A percentile compares a stretch with the other conserved stretches of the same genome.
Conservation (phyloP, 208 protist genomes). For the Acanthamoeba healyi region DNA sequence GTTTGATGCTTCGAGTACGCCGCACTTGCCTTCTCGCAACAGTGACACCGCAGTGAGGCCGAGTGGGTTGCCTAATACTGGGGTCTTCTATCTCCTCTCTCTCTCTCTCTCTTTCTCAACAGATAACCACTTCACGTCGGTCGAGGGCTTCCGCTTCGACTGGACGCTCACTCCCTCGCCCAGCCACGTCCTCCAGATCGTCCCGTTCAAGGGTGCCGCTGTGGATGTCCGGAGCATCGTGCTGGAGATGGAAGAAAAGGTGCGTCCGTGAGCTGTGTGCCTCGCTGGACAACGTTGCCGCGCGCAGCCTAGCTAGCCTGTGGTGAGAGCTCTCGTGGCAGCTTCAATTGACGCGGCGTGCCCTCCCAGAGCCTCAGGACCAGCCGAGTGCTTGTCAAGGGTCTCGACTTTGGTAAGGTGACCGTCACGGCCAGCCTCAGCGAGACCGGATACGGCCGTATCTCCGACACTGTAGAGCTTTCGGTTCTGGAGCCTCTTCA, state of each 20-base stretch:
- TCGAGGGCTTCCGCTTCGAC: slow-evolving; percentile 71
- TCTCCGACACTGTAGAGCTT: slow-evolving; percentile 47
- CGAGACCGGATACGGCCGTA: slow-evolving; percentile 31
- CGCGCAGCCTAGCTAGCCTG: neutral
- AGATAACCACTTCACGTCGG: slow-evolving; percentile 62
- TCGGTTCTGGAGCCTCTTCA: slow-evolving; percentile 71
- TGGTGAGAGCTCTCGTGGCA: too few relatives aligned
- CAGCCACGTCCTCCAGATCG: slow-evolving; percentile 64
- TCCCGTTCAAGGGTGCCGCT: slow-evolving; percentile 67
- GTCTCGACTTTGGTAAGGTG: slow-evolving; percentile 72
- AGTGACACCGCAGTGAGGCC: neutral
- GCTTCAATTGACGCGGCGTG: neutral
- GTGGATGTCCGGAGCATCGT: slow-evolving; percentile 35
- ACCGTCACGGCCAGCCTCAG: slow-evolving; percentile 61
- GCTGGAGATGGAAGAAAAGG: slow-evolving; percentile 71
- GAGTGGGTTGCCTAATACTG: too few relatives aligned
- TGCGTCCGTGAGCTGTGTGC: neutral
- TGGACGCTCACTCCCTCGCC: slow-evolving; percentile 60
- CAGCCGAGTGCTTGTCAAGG: slow-evolving; percentile 17
- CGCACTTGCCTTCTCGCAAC: neutral
- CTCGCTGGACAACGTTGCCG: neutral
- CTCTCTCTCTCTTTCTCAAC: neutral
- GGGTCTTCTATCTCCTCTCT: too few relatives aligned
- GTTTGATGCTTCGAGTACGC: slow-evolving; percentile 58
- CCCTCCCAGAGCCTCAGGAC: slow-evolving; percentile 12